Conservation (phyloP, 2,329 filamentous ascomycete genomes). For the Cladosporium sp. region DNA sequence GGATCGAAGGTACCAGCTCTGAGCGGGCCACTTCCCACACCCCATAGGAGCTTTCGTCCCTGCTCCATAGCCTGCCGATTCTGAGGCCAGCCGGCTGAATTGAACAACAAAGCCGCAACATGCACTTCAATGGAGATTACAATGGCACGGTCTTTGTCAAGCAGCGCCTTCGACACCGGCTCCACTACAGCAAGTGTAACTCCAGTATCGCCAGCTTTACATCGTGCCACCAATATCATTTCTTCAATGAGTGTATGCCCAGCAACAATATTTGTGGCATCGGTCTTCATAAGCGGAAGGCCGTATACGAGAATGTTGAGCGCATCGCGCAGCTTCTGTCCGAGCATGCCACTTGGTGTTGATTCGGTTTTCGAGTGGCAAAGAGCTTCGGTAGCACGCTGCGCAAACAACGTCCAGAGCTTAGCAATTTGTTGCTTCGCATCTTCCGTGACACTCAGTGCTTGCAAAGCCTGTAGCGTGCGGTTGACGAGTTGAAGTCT, state of each 20-base stretch:
- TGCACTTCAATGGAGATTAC: conserved; percentile 9
- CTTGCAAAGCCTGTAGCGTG: conserved; percentile 3
- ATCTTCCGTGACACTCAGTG: neutral
- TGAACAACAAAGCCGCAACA: neutral
- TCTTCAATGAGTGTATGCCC: neutral
- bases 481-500: conserved; percentile 9
- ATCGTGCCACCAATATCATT: neutral
- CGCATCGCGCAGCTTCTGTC: conserved; percentile 64
- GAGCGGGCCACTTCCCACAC: conserved; percentile 37
- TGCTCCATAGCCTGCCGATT: conserved; percentile 60
- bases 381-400: neutral
- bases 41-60: conserved; percentile 62
- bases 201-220: conserved; percentile 53
- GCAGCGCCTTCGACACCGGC: conserved; percentile 21
- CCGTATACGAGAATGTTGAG: conserved; percentile 62
- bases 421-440: neutral
- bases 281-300: conserved; percentile 29
- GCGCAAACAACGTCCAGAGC: conserved; percentile 1
- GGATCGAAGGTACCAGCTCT: conserved; percentile 46
- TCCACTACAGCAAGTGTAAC: conserved; percentile 64
- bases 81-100: conserved; percentile 42
- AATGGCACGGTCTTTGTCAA: neutral
- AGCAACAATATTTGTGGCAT: neutral
- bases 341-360: conserved; percentile 21
- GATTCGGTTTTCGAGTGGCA: conserved; percentile 2